Evolutionary conservation across 2,329 filamentous ascomycete genomes (phyloP), one percentile per base, ranked within the genome.

Genomic region (Fusarium annulatum): DNA sequence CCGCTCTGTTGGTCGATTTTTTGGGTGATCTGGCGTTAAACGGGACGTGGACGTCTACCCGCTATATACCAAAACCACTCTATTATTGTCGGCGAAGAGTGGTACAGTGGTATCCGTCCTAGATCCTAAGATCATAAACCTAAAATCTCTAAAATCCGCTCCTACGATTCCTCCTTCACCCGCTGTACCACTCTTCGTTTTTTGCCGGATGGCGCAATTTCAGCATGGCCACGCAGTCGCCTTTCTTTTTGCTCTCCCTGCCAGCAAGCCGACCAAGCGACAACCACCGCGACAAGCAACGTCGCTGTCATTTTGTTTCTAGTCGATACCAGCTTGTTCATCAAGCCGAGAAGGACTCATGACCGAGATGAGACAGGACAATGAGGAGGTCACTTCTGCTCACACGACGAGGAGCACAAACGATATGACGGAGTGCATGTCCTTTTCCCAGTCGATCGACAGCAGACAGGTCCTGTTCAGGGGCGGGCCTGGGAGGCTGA

Each of bases 21-120:
- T 15, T 21, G 41, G 14, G 23, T 16, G 10, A n/a, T 15, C 9
- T 36, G 41, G 9, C 5, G 14, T 28, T n/a, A 30, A 18, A 48
- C 10, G 7, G 21, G 33, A 18, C n/a, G 7, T 34, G 14, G 41
- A 18, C 2, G 19, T 36, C 30, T 58, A 21, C 14, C 30, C 41
- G 5, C 26, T 38, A 49, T 38, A 19, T 48, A 26, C 18, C 49
- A 26, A 56, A 36, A 23, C 19, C 16, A 18, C 9, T 14, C 15
- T 12, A 23, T 4, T 16, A 18, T 23, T 16, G 4, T 45, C 9
- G 23, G 4, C 48, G 58, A 45, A 41, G 39, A 41, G 58, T 65
- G 46, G 62, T 65, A 42, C 28, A 55, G 62, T 63, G 58, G 62
- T 41, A 52, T 36, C 19, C 46, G 62, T 52, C 57, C 26, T 28